Base-by-base conservation (phyloP, 495 filamentous ascomycete genomes). In the Aspergillus baeticus region DNA sequence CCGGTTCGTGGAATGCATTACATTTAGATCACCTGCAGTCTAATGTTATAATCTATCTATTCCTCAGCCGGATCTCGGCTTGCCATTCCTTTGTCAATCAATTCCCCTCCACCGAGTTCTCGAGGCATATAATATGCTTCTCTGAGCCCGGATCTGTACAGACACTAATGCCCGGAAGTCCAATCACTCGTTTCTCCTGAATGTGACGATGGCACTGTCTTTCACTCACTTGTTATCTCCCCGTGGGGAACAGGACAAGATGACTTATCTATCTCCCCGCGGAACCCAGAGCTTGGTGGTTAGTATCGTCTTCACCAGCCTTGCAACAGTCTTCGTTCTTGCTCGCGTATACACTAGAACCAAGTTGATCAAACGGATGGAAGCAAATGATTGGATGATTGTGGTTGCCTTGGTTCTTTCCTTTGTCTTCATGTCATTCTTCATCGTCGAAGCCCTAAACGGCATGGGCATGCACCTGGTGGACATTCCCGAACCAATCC, bases 351-450 rank as follows among this genome's bases (percentile, higher is more conserved):
- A 71, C 51, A 76, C 73, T 15, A 66, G 75, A 4, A 56, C 63
- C 17, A 63, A 55, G 13, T 52, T 77, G 17, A 67, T 76, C 57
- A 63, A 65, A 18, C 65, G 61, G 18, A 64, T 77, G 60, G 70
- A 77, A 45, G 35, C 63, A 6, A 77, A 75, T 62, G 75, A 77
- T 60, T 77, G 72, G 70, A 73, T 76, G 70, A 63, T 76, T 6
- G 34, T 75, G 2, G 57, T 75, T 26, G 66, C 75, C 4, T 49
- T 76, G 67, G 75, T 77, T 3, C 64, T 72, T 42, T 74, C 75
- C 2, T 72, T 69, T 45, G 61, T 73, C 33, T 76, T 76, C 59
- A 74, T 77, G 73, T 67, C 48, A 1, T 60, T 76, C 11, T 71
- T 68, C 39, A 69, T 77, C 8, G 58, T 73, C 22, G 75, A 76